Conservation (phyloP, 768 basidiomycete species). For the Rhodotorula taiwanensis region DNA sequence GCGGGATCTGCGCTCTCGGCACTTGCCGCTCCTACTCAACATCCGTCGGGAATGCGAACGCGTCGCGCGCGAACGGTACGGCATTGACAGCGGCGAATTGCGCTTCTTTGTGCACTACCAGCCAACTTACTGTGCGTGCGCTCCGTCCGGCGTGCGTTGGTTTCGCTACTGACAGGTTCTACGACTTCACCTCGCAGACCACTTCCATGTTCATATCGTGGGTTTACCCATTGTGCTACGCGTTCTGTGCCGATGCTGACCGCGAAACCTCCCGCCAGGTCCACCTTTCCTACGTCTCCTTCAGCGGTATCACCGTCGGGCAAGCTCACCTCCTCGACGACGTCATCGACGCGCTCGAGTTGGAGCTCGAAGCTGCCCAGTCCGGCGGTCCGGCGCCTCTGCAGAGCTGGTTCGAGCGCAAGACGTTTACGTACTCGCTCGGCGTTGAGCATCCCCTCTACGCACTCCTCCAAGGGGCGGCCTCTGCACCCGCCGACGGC, state of each 20-base stretch:
- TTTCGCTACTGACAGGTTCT: background rate
- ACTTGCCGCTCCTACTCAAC: conserved; percentile 60
- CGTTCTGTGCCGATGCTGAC: background rate
- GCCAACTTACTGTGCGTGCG: conserved; percentile 77
- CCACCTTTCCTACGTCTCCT: conserved; percentile 59
- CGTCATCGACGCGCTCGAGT: conserved; percentile 53
- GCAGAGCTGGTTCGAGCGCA: background rate
- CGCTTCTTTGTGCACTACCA: conserved; percentile 90
- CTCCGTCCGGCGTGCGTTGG: background rate
- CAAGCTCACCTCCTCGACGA: conserved; percentile 92
- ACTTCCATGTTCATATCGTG: conserved; percentile 41
- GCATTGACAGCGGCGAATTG: conserved; percentile 56
- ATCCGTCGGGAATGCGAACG: conserved; percentile 57
- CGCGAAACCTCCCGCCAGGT: conserved; percentile 47
- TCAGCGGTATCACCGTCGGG: conserved; percentile 69
- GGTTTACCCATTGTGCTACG: background rate
- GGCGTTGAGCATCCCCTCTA: conserved; percentile 32
- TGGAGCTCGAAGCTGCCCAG: background rate
- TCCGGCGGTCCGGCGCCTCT: conserved; percentile 3
- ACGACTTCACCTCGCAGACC: conserved; percentile 17
- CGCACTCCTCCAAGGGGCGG: background rate
- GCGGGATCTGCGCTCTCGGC: conserved; percentile 62
- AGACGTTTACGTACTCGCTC: conserved; percentile 38
- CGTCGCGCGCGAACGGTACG: conserved; percentile 61
- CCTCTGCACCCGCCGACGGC: too few species aligned